Percentiles rank a stretch among this genome's conserved stretches.
Conservation (phyloP, 75 land plant species). For the Ceratopteris richardii region DNA sequence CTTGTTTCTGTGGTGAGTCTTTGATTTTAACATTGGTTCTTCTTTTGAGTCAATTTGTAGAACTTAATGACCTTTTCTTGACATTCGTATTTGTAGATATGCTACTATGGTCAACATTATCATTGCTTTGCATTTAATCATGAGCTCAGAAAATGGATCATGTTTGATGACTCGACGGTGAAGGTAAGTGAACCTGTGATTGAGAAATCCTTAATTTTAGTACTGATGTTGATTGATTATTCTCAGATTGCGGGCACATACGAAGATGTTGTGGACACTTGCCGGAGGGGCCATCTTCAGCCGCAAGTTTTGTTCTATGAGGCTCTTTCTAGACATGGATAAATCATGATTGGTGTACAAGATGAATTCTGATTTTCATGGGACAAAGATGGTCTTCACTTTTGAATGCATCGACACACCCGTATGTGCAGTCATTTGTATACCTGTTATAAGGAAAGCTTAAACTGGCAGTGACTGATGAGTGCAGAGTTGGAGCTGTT, state of each 20-base stretch:
- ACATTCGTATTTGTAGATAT: slow-evolving; percentile 44
- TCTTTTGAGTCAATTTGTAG: no score
- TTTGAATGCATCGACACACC: no score
- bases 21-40: neutral
- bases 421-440: no score
- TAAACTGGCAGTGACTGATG: no score
- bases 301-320: slow-evolving; percentile 89
- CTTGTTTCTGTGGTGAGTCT: slow-evolving; percentile 82
- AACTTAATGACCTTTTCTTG: no score
- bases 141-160: slow-evolving; percentile 60
- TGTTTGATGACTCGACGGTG: slow-evolving; percentile 87
- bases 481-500: no score
- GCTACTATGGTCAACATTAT: slow-evolving; percentile 96
- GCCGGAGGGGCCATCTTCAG: slow-evolving; percentile 72
- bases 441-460: no score
- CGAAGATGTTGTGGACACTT: slow-evolving; percentile 51
- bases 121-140: slow-evolving; percentile 87
- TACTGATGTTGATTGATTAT: neutral
- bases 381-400: no score
- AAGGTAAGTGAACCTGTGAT: slow-evolving; percentile 40
- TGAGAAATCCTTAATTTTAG: neutral
- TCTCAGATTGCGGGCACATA: slow-evolving; percentile 62
- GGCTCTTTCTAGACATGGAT: slow-evolving; percentile 13
- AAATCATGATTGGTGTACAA: no score
- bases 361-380: no score